Percentiles rank a stretch among this genome's conserved stretches.
phyloP scores from a whole-genome alignment of 2,329 filamentous ascomycete species.

The Colletotrichum limetticola region DNA sequence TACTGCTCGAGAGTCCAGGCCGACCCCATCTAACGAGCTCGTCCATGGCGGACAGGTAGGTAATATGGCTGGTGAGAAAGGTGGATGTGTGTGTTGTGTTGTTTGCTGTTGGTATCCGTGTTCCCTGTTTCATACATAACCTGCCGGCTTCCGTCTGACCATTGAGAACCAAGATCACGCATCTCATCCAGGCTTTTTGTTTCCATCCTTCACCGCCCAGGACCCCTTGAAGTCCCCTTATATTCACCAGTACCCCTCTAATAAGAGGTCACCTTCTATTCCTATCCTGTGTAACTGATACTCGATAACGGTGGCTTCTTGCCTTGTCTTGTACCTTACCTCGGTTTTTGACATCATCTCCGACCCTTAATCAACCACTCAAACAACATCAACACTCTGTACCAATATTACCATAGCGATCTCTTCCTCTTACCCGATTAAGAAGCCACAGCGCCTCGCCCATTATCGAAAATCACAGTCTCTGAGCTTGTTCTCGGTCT shows the following conservation, averaged over 20 bases:
- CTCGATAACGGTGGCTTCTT: not conserved
- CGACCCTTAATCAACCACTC: not conserved
- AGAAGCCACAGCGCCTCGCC: not conserved
- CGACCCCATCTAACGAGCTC: not conserved
- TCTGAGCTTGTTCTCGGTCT: not conserved
- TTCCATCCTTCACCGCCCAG: constrained; percentile 23
- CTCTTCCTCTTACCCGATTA: not conserved
- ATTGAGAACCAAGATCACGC: not conserved
- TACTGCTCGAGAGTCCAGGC: constrained; percentile 7
- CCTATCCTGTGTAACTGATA: constrained; percentile 1
- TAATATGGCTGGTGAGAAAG: not conserved
- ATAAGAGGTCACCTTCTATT: constrained; percentile 11
- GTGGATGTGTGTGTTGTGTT: constrained; percentile 11
- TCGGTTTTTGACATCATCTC: not conserved
- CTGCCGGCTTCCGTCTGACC: constrained; percentile 20
- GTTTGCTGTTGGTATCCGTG: constrained; percentile 35
- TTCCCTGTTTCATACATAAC: constrained; percentile 34
- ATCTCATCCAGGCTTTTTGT: constrained; percentile 2
- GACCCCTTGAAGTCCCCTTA: not conserved
- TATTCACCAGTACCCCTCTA: not conserved
- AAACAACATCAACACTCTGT: not conserved
- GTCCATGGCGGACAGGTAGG: not conserved
- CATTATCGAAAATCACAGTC: not conserved
- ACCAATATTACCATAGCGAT: not conserved
- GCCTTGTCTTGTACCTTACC: not conserved